A percentile compares a stretch with the other conserved stretches of the same genome.
phyloP scores from a whole-genome alignment of 257 asterid genomes.

The Petunia secreta region DNA sequence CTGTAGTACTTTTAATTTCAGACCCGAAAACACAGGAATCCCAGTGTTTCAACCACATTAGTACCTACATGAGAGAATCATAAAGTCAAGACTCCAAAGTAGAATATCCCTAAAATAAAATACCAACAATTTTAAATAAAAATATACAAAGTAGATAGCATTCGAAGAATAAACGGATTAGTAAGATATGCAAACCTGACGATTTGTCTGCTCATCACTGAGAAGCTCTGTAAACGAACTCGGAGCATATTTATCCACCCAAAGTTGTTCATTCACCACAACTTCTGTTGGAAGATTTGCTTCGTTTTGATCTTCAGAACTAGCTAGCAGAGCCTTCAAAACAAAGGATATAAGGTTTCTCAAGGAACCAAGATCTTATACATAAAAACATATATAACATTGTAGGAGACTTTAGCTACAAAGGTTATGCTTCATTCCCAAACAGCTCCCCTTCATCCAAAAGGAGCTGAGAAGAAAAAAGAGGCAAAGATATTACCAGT shows the following conservation, averaged over 20 bases:
- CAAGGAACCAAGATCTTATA: conserved; percentile 18
- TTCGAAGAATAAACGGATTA: conserved; percentile 26
- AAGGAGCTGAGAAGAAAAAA: neutral
- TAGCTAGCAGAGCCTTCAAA: conserved; percentile 78
- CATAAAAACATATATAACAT: neutral
- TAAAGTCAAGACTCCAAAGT: conserved; percentile 19
- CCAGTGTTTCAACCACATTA: conserved; percentile 98
- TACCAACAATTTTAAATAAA: neutral
- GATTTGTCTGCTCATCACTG: conserved; percentile 95
- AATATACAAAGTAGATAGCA: conserved; percentile 28
- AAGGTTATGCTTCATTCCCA: conserved; percentile 12
- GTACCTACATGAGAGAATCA: conserved; percentile 63
- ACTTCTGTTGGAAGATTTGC: conserved; percentile 45
- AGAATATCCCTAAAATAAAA: neutral
- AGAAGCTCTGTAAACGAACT: conserved; percentile 96
- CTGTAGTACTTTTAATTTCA: conserved; percentile 84
- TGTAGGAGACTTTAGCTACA: neutral
- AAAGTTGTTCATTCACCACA: conserved; percentile 66
- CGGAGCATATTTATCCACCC: conserved; percentile 99
- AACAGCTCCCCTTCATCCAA: conserved; percentile 13
- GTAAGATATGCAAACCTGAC: conserved; percentile 62
- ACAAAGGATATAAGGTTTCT: conserved; percentile 23
- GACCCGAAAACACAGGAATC: conserved; percentile 93
- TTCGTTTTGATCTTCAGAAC: conserved; percentile 53
- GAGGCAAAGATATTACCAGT: neutral